Conservation (phyloP, 2,329 filamentous ascomycete genomes). For the Apiospora saccharicola region DNA sequence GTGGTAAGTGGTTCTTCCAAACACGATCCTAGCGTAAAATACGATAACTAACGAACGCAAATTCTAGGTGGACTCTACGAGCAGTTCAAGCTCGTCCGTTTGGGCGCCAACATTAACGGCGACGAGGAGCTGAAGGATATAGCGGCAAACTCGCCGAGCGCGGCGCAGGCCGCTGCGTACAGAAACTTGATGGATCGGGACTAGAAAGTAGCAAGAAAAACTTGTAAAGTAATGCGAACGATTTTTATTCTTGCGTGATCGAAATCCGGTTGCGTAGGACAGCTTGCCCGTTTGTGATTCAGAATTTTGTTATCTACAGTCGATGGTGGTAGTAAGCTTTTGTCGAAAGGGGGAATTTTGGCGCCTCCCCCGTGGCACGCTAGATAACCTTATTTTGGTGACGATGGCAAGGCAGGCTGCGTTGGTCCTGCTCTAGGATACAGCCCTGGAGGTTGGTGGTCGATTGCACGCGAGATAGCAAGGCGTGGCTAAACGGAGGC, state of each 20-base stretch:
- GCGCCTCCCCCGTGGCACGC: background rate
- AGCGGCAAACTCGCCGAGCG: background rate
- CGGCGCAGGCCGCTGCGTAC: background rate
- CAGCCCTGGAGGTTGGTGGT: no score
- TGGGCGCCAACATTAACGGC: background rate
- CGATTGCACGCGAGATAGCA: background rate
- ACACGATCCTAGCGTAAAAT: background rate
- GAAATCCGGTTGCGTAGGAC: background rate
- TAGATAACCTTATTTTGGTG: background rate
- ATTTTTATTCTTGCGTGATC: background rate
- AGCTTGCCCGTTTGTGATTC: background rate
- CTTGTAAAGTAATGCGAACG: background rate
- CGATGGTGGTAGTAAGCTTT: background rate
- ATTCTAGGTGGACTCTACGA: constrained; percentile 24
- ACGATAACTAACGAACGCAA: background rate
- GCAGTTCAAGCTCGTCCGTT: constrained; percentile 25
- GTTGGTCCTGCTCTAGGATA: background rate
- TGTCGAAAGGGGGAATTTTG: background rate
- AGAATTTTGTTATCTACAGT: no score
- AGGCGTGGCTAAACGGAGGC: background rate
- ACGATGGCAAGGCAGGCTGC: background rate
- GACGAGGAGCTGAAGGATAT: background rate
- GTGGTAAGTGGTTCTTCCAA: constrained; percentile 29
- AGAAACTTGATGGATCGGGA: background rate
- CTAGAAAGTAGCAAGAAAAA: background rate